These are phyloP conservation scores for Amniculicola lignicola DNA, from an alignment of 495 filamentous ascomycete genomes.

Conservation along the genomic window DNA sequence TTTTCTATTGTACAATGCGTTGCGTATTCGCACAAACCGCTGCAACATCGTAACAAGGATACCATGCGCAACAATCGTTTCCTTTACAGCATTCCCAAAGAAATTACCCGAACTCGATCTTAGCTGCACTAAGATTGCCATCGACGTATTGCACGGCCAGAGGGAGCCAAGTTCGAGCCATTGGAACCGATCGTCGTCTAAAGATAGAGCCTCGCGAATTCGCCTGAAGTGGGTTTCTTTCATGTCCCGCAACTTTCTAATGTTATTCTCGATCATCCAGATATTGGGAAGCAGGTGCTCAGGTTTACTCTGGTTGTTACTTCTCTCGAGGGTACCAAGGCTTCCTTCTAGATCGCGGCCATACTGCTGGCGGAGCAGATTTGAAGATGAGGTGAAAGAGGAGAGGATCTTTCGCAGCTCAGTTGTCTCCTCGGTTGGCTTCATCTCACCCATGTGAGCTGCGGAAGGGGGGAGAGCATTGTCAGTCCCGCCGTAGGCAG, in stretches of 20 bases:
- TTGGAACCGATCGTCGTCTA: conserved; percentile 4
- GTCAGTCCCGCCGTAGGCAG: neutral
- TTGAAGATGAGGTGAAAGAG: neutral
- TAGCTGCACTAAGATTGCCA: no score
- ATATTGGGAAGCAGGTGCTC: neutral
- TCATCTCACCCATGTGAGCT: neutral
- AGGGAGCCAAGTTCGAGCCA: no score
- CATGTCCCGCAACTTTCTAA: neutral
- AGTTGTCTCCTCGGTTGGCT: neutral
- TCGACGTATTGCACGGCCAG: no score
- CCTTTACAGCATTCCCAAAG: no score
- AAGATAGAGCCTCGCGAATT: conserved; percentile 9
- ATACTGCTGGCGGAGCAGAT: conserved; percentile 7
- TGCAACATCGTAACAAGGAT: conserved; percentile 48
- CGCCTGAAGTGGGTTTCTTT: neutral
- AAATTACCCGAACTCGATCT: no score
- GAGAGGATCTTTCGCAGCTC: conserved; percentile 3
- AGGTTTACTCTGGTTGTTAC: neutral
- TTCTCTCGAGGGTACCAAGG: neutral
- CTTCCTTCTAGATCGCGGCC: conserved; percentile 5
- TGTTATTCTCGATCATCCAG: neutral
- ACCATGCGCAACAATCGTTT: conserved; percentile 46
- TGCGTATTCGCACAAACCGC: conserved; percentile 33
- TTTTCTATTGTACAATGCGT: neutral
- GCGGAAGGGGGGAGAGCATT: neutral